These are phyloP conservation scores for Petunia hybrid DNA, from an alignment of 305 asterid species.

Conservation along the genomic window DNA sequence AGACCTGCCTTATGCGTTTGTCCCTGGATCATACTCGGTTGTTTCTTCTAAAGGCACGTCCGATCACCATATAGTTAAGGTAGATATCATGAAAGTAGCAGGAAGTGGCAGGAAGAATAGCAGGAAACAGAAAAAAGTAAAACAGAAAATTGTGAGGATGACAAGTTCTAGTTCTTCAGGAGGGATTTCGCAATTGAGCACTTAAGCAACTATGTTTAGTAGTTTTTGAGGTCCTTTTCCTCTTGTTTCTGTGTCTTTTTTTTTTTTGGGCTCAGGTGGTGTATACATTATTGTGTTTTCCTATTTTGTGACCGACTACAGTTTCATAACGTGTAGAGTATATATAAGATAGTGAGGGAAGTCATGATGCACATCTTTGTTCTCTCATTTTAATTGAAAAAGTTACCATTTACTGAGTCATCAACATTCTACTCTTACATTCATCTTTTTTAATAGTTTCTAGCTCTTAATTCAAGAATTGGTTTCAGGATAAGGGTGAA, in stretches of 20 bases:
- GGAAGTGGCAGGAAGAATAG: constrained; percentile 37
- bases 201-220: neutral
- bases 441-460: neutral
- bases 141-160: constrained; percentile 47
- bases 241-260: constrained; percentile 5
- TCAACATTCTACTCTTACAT: neutral
- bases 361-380: neutral
- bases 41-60: constrained; percentile 93
- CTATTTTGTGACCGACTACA: neutral
- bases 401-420: neutral
- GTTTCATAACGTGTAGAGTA: neutral
- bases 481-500: neutral
- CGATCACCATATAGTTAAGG: constrained; percentile 92
- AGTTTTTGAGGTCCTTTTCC: neutral
- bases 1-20: constrained; percentile 62
- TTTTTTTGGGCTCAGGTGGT: neutral
- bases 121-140: constrained; percentile 47
- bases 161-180: constrained; percentile 56
- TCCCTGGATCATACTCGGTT: constrained; percentile 91
- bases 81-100: constrained; percentile 61
- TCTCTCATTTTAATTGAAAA: neutral
- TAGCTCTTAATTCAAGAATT: constrained; percentile 15
- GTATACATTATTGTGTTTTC: neutral
- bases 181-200: constrained; percentile 38
- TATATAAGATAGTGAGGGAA: neutral